phyloP scores from a whole-genome alignment of 495 filamentous ascomycete genomes.

The Tuber microsphaerosporum region DNA sequence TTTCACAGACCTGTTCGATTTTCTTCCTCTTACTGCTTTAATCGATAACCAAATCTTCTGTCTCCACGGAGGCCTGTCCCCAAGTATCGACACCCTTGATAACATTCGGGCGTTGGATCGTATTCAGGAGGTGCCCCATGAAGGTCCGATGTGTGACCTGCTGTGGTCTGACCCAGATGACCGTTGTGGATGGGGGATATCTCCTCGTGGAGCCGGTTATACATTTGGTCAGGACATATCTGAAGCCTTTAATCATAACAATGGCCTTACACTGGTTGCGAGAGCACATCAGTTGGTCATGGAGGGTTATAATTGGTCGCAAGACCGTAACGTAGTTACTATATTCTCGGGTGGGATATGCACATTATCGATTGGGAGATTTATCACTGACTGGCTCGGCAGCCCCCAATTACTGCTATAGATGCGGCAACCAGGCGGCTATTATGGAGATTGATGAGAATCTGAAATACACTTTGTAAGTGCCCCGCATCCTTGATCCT shows the following conservation, averaged over 20 bases:
- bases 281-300: constrained; percentile 94
- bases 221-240: constrained; percentile 99
- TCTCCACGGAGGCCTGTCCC: constrained; percentile 90
- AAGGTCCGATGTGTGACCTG: constrained; percentile 97
- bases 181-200: constrained; percentile 97
- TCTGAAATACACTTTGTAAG: constrained; percentile 98
- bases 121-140: constrained; percentile 96
- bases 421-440: constrained; percentile 96
- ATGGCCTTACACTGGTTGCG: constrained; percentile 90
- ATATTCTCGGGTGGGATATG: constrained; percentile 79
- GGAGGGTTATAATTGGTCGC: constrained; percentile 98
- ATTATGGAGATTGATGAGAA: constrained; percentile 99
- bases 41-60: constrained; percentile 99
- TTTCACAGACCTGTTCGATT: constrained; percentile 98
- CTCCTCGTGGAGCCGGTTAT: constrained; percentile 91
- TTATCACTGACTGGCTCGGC: constrained; percentile 30
- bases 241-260: constrained; percentile 99
- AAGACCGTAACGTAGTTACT: constrained; percentile 94
- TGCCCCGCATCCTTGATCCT: constrained; percentile 38
- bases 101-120: constrained; percentile 93
- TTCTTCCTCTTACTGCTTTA: constrained; percentile 91
- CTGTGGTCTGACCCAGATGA: constrained; percentile 98
- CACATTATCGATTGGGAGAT: constrained; percentile 4
- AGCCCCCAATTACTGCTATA: constrained; percentile 97
- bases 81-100: constrained; percentile 95